Percentiles rank a stretch among this genome's conserved stretches.
Evolutionary conservation across 2,329 filamentous ascomycete genomes (phyloP).

Genomic region (Cytospora chrysosperma): DNA sequence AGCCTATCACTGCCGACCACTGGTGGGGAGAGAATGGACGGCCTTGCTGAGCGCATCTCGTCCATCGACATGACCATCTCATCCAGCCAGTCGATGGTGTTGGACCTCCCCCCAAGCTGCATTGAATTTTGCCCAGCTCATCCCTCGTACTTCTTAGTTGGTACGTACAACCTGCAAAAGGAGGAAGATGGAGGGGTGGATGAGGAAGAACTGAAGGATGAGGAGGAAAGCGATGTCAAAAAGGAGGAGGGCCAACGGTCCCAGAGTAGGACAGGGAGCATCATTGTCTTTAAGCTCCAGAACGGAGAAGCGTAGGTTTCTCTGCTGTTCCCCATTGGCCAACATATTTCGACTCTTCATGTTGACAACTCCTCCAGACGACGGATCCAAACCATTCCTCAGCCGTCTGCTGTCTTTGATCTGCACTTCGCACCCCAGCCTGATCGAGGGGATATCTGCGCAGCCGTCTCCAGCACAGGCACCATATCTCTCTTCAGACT

Average conservation of each 20-base stretch:
- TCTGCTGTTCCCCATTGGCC: slow-evolving; percentile 12
- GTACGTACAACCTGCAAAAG: slow-evolving; percentile 76
- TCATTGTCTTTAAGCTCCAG: slow-evolving; percentile 63
- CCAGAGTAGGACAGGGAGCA: slow-evolving; percentile 70
- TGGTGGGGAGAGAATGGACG: slow-evolving; percentile 18
- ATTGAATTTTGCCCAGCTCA: slow-evolving; percentile 68
- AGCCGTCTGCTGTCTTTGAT: slow-evolving; percentile 77
- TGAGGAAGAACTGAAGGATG: slow-evolving; percentile 28
- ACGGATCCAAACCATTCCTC: slow-evolving; percentile 57
- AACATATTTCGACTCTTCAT: slow-evolving; percentile 22
- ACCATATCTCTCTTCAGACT: slow-evolving; percentile 64
- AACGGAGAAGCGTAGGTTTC: slow-evolving; percentile 54
- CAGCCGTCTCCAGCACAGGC: slow-evolving; percentile 75
- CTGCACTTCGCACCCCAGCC: slow-evolving; percentile 70
- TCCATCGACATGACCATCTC: slow-evolving; percentile 29
- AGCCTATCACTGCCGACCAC: neutral
- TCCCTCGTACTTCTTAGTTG: slow-evolving; percentile 70
- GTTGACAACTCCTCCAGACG: slow-evolving; percentile 40
- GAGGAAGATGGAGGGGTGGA: slow-evolving; percentile 27
- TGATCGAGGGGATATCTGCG: slow-evolving; percentile 56
- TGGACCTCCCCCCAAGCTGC: slow-evolving; percentile 73
- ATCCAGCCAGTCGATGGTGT: slow-evolving; percentile 48
- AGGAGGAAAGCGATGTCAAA: slow-evolving; percentile 27
- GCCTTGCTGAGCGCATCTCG: slow-evolving; percentile 19
- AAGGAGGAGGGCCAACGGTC: slow-evolving; percentile 37